Conservation (phyloP, 371 early-diverging fungal species). For the Haplosporangium sp. region DNA sequence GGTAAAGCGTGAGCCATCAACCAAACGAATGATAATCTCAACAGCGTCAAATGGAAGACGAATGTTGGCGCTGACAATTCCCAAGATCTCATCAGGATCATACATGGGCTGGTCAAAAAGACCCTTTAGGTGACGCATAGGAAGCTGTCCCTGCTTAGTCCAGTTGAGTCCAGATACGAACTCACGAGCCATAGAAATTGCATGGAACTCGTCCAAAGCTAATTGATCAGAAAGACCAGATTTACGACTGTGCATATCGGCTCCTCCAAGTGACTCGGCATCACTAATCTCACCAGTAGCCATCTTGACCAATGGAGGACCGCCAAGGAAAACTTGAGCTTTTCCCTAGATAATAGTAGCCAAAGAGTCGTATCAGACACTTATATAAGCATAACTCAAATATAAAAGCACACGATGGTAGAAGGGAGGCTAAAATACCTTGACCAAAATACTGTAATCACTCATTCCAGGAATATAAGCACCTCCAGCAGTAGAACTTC, state of each 20-base stretch:
- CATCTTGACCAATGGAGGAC: slow-evolving; percentile 83
- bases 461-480: slow-evolving; percentile 83
- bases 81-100: slow-evolving; percentile 71
- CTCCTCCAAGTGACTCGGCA: slow-evolving; percentile 80
- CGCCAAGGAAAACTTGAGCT: slow-evolving; percentile 81
- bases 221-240: slow-evolving; percentile 76
- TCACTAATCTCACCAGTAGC: slow-evolving; percentile 82
- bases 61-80: slow-evolving; percentile 75
- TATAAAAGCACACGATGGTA: too few relatives aligned
- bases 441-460: slow-evolving; percentile 82
- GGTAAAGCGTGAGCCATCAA: slow-evolving; percentile 75
- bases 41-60: slow-evolving; percentile 76
- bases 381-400: too few relatives aligned
- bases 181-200: slow-evolving; percentile 76
- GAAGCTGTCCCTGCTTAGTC: slow-evolving; percentile 69
- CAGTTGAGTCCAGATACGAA: slow-evolving; percentile 75
- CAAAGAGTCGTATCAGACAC: not conserved
- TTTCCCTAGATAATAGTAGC: slow-evolving; percentile 58
- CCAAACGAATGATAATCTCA: slow-evolving; percentile 77
- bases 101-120: slow-evolving; percentile 72
- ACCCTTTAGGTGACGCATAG: slow-evolving; percentile 62
- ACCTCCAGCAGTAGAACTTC: slow-evolving; percentile 83
- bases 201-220: slow-evolving; percentile 74
- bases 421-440: slow-evolving; percentile 50
- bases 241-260: slow-evolving; percentile 80